Percentiles rank a stretch among this genome's conserved stretches.
These are phyloP conservation scores for Xylaria sp. DNA, from an alignment of 2,329 filamentous ascomycete species.

Conservation along the genomic window DNA sequence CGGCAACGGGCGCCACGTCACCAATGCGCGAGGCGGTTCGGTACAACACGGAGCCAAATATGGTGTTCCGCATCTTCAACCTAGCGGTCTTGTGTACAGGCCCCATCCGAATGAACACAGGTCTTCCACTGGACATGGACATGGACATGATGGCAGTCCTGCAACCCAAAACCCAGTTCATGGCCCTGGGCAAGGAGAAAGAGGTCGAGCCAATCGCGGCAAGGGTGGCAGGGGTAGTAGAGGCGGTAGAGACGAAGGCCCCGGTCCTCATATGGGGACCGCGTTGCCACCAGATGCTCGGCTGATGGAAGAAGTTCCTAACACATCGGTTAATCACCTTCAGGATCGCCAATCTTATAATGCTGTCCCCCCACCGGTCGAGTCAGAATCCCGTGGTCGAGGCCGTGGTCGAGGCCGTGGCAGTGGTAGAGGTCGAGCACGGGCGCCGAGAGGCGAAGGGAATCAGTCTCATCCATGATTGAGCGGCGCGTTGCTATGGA, in stretches of 20 bases:
- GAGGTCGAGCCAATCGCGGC: conserved; percentile 19
- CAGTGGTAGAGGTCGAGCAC: conserved; percentile 22
- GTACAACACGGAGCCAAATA: conserved; percentile 24
- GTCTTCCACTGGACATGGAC: conserved; percentile 11
- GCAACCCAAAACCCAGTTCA: conserved; percentile 24
- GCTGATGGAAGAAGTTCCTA: background rate
- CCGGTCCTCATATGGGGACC: background rate
- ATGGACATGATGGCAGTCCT: conserved; percentile 14
- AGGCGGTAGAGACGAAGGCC: conserved; percentile 3
- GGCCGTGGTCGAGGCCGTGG: conserved; percentile 23
- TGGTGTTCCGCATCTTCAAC: conserved; percentile 42
- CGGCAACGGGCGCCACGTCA: conserved; percentile 37
- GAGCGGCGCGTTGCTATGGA: no score
- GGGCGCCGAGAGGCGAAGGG: conserved; percentile 23
- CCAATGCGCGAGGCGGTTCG: conserved; percentile 35
- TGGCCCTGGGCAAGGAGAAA: conserved; percentile 21
- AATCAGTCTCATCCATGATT: background rate
- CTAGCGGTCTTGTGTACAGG: conserved; percentile 51
- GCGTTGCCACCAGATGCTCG: no score
- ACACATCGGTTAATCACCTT: background rate
- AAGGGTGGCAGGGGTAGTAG: conserved; percentile 14
- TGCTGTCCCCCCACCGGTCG: conserved; percentile 56
- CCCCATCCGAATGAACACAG: conserved; percentile 29
- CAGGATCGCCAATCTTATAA: conserved; percentile 39
- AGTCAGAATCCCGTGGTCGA: conserved; percentile 42